Percentiles rank a stretch among this genome's conserved stretches.
Evolutionary conservation across 2,329 filamentous ascomycete genomes (phyloP).

Genomic region (Chrysoporthe austroafricana): DNA sequence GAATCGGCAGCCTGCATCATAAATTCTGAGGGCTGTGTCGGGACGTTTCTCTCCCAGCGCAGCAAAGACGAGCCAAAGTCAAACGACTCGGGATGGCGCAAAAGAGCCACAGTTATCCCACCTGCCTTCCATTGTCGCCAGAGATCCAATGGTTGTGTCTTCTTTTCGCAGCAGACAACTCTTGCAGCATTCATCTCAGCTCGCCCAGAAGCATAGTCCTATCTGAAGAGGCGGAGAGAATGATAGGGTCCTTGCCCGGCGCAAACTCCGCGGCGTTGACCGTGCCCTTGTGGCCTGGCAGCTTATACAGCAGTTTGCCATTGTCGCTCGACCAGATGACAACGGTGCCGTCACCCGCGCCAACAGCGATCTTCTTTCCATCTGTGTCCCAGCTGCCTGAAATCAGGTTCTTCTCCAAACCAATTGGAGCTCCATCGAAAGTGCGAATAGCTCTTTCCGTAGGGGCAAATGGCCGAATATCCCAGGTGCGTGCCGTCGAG

Average conservation of each 20-base stretch:
- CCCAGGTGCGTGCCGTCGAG: constrained; percentile 92
- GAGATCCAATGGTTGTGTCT: too few species aligned
- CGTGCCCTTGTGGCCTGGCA: constrained; percentile 92
- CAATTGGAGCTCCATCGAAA: constrained; percentile 87
- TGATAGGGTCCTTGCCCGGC: constrained; percentile 80
- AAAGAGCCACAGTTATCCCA: neutral
- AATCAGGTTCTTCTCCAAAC: constrained; percentile 89
- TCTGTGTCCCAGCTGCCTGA: constrained; percentile 87
- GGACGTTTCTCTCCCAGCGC: neutral
- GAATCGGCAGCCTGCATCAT: neutral
- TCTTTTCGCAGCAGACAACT: neutral
- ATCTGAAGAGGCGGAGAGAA: constrained; percentile 90
- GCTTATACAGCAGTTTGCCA: constrained; percentile 91
- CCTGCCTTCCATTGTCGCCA: neutral
- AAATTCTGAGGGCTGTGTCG: neutral
- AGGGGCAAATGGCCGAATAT: constrained; percentile 92
- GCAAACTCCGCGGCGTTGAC: constrained; percentile 95
- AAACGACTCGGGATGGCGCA: neutral
- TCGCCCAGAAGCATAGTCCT: constrained; percentile 83
- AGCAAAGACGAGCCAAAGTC: neutral
- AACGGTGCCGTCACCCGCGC: constrained; percentile 87
- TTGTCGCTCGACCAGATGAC: constrained; percentile 88
- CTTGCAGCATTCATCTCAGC: constrained; percentile 59
- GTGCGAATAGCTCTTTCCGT: constrained; percentile 82
- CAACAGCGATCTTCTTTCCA: constrained; percentile 85